phyloP scores from a whole-genome alignment of 2,329 filamentous ascomycete genomes.

The Tolypocladium ovalisporum region DNA sequence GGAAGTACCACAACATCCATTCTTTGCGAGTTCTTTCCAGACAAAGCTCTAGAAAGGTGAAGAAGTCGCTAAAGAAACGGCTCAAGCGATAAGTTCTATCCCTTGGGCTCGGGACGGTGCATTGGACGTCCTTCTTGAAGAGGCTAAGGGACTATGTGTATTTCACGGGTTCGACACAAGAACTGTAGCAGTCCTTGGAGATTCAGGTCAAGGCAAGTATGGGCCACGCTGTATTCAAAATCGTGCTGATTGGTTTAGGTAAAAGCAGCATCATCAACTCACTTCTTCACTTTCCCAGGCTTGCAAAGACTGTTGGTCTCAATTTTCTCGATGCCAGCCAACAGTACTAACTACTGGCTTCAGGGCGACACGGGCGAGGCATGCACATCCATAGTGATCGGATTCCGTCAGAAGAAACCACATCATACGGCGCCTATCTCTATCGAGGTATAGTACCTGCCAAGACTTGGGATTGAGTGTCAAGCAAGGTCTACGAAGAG shows the following conservation, averaged over 20 bases:
- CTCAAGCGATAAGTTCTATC: not conserved
- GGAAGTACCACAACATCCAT: not conserved
- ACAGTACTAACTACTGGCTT: too few relatives aligned
- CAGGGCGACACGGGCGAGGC: constrained; percentile 20
- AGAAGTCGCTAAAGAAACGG: not conserved
- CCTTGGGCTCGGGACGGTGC: not conserved
- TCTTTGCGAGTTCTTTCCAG: not conserved
- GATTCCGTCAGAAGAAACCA: constrained; percentile 18
- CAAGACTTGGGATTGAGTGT: constrained; percentile 14
- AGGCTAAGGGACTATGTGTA: not conserved
- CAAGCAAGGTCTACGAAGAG: constrained; percentile 12
- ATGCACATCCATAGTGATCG: constrained; percentile 22
- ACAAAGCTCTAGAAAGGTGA: not conserved
- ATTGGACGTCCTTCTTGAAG: not conserved
- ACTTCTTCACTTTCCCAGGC: constrained; percentile 18
- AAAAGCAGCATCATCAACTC: constrained; percentile 23
- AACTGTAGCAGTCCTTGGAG: constrained; percentile 7
- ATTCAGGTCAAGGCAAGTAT: constrained; percentile 13
- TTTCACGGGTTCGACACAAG: constrained; percentile 3
- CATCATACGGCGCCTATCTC: constrained; percentile 14
- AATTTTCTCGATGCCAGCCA: too few relatives aligned
- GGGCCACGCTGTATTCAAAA: too few relatives aligned
- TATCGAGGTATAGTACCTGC: constrained; percentile 22
- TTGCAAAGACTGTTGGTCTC: constrained; percentile 13
- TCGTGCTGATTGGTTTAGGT: constrained; percentile 7